Base-by-base conservation (phyloP, 345 rosid species). In the Conringia planisiliqua region DNA sequence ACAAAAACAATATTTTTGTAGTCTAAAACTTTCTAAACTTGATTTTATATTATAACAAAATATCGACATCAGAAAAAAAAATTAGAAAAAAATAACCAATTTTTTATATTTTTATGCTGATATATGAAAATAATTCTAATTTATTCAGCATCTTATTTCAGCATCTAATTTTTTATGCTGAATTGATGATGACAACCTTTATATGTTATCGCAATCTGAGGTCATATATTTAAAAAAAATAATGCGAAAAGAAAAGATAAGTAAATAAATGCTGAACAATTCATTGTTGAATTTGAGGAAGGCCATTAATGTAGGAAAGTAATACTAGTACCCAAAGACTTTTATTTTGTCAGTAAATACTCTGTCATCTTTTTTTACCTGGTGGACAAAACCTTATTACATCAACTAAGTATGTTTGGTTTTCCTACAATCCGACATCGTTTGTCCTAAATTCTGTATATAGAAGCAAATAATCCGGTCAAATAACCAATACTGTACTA, bases 261-360 rank as follows among this genome's bases (percentile, higher is more conserved):
- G 50, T 2, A 50, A 47, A 18, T 6, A 39, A 73, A 63, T 54
- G 36, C 47, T 64, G 71, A 73, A 73, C 38, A 55, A 6, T 22
- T 55, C 65, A 33, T 35, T 22, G 29, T 65, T 66, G 50, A 74
- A 46, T 66, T 66, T 56, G 51, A 56, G 78, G 42, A 24, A 51
- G 1, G 0, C 70, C 62, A 27, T 39, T 17, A 71, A 62, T 71
- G 32, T 24, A 36, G 10, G 39, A 12, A 70, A 33, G 39, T 20
- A 33, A 20, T n/a, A n/a, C n/a, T 18, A 17, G 6, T 51, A 29
- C 55, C 12, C 32, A 22, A 38, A 54, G n/a, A 27, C 7, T 50
- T 59, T 39, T 27, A 17, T 16, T 50, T 71, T 26, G 17, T 36
- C 26, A 59, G 20, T 4, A 16, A 40, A 29, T 33, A 33, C 13